phyloP scores from a whole-genome alignment of 306 rosid genomes.

The Astragalus membranaceus region DNA sequence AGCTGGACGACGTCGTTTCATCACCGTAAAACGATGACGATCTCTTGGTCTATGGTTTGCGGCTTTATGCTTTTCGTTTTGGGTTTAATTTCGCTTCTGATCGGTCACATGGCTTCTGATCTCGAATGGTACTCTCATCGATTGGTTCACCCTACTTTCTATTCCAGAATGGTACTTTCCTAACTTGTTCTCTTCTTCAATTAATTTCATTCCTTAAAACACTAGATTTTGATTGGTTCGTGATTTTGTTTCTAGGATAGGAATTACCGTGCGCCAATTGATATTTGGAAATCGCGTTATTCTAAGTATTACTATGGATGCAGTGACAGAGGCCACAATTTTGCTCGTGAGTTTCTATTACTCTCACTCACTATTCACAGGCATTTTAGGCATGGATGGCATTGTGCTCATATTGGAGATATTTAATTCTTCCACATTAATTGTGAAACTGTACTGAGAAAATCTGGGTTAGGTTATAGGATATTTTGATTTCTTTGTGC shows the following conservation, averaged over 20 bases:
- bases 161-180: slow-evolving; percentile 39
- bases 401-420: background rate
- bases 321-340: slow-evolving; percentile 58
- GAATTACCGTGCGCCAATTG: slow-evolving; percentile 44
- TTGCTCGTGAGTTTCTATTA: slow-evolving; percentile 46
- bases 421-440: background rate
- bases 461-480: too few relatives aligned
- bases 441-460: background rate
- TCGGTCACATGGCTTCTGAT: slow-evolving; percentile 89
- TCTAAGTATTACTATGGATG: slow-evolving; percentile 69
- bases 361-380: background rate
- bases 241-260: slow-evolving; percentile 30
- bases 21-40: slow-evolving; percentile 29
- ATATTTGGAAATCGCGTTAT: slow-evolving; percentile 79
- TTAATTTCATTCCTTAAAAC: too few relatives aligned
- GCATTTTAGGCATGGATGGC: background rate
- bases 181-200: background rate
- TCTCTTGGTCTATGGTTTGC: slow-evolving; percentile 58
- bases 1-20: slow-evolving; percentile 23
- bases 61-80: slow-evolving; percentile 77
- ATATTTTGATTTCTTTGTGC: too few relatives aligned
- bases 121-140: slow-evolving; percentile 93
- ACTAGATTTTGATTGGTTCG: background rate
- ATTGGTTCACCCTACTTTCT: slow-evolving; percentile 50
- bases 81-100: slow-evolving; percentile 78